These are phyloP conservation scores for Domatiomyces globalis DNA, from an alignment of 2,329 filamentous ascomycete species.

Conservation along the genomic window DNA sequence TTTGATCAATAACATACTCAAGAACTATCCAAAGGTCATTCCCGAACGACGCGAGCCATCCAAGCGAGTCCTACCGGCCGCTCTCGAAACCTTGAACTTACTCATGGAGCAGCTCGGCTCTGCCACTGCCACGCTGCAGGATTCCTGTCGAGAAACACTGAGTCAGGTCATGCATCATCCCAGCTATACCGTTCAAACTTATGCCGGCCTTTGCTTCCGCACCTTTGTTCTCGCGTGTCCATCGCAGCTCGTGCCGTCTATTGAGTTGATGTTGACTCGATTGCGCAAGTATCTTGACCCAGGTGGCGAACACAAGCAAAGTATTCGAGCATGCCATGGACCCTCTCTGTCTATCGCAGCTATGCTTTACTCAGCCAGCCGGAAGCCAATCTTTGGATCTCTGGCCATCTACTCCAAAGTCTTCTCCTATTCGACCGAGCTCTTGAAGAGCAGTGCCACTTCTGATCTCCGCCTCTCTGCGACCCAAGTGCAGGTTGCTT, in stretches of 20 bases:
- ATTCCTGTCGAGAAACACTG: slow-evolving; percentile 70
- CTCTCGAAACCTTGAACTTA: slow-evolving; percentile 64
- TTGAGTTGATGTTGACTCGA: slow-evolving; percentile 95
- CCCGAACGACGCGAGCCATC: slow-evolving; percentile 78
- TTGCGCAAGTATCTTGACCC: slow-evolving; percentile 72
- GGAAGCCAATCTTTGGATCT: slow-evolving; percentile 82
- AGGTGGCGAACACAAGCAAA: slow-evolving; percentile 35
- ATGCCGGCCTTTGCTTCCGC: slow-evolving; percentile 73
- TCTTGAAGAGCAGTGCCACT: slow-evolving; percentile 83
- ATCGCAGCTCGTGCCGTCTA: slow-evolving; percentile 75
- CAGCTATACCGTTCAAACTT: slow-evolving; percentile 89
- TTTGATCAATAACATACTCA: slow-evolving; percentile 75
- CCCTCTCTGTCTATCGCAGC: slow-evolving; percentile 86
- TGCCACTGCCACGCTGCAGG: slow-evolving; percentile 63
- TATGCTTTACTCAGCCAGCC: slow-evolving; percentile 74
- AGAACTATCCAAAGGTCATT: slow-evolving; percentile 82
- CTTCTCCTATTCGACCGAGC: slow-evolving; percentile 74
- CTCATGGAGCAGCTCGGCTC: slow-evolving; percentile 70
- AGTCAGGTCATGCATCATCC: slow-evolving; percentile 86
- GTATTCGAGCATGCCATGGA: slow-evolving; percentile 69
- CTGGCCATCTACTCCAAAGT: slow-evolving; percentile 90
- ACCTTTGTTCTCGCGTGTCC: slow-evolving; percentile 81
- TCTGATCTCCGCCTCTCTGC: slow-evolving; percentile 82
- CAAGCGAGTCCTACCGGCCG: slow-evolving; percentile 68
- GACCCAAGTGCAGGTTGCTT: slow-evolving; percentile 93